Conservation (phyloP, 176 grass and related monocot genomes). For the Oryza glaberrima region DNA sequence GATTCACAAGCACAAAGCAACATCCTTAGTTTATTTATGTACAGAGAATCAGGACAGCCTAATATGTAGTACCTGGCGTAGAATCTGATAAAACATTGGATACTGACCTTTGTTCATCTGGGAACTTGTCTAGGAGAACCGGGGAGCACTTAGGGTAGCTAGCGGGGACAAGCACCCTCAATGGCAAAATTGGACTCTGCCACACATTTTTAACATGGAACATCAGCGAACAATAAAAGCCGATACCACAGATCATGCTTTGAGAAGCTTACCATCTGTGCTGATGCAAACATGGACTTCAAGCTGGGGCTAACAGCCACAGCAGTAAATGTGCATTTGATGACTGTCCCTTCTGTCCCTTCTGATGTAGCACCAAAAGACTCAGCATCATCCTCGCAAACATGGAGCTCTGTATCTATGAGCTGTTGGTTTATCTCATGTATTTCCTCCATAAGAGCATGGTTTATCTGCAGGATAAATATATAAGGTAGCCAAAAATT, state of each 20-base stretch:
- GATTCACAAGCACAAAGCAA: constrained; percentile 31
- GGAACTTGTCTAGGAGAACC: constrained; percentile 85
- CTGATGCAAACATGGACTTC: constrained; percentile 83
- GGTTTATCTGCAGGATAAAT: constrained; percentile 64
- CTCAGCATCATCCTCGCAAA: constrained; percentile 72
- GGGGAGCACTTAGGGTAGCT: constrained; percentile 94
- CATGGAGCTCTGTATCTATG: constrained; percentile 84
- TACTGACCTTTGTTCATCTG: constrained; percentile 78
- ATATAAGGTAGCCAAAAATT: constrained; percentile 24
- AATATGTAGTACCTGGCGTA: background rate
- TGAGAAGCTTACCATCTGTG: constrained; percentile 71
- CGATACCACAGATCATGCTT: background rate
- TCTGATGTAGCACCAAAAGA: constrained; percentile 63
- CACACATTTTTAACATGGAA: constrained; percentile 40
- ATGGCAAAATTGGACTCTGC: constrained; percentile 91
- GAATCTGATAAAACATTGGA: background rate
- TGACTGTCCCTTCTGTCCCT: constrained; percentile 70
- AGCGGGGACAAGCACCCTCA: constrained; percentile 92
- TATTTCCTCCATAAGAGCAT: constrained; percentile 82
- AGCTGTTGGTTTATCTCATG: constrained; percentile 84
- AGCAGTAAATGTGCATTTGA: constrained; percentile 91
- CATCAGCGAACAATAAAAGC: background rate
- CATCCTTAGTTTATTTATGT: constrained; percentile 8
- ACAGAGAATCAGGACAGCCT: background rate
- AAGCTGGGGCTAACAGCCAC: constrained; percentile 86